These are phyloP conservation scores for Globisporangium splendens DNA, from an alignment of 352 stramenopile genomes.

Conservation along the genomic window DNA sequence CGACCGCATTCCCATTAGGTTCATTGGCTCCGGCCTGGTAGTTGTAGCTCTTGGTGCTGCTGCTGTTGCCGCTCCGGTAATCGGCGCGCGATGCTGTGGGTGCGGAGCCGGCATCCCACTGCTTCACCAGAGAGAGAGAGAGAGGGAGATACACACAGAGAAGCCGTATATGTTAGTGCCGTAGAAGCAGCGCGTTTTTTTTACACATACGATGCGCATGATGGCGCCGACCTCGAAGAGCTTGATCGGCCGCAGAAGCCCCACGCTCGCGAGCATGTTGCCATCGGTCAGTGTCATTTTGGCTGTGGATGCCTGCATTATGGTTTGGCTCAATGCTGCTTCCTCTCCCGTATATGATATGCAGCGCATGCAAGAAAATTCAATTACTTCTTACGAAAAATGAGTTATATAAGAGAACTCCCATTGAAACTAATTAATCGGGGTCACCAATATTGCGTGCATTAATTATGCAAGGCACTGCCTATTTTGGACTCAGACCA, in stretches of 20 bases:
- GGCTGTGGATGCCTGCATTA: background rate
- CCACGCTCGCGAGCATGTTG: background rate
- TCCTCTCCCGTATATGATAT: background rate
- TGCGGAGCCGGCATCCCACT: slow-evolving; percentile 6
- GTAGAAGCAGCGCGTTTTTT: background rate
- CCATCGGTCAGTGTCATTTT: background rate
- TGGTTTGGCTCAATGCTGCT: background rate
- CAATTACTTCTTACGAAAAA: too few relatives aligned
- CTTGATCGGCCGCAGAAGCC: slow-evolving; percentile 2
- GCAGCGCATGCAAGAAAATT: too few relatives aligned
- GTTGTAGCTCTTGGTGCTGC: slow-evolving; percentile 15
- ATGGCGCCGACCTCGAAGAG: slow-evolving; percentile 15
- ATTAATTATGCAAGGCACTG: background rate
- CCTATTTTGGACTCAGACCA: background rate
- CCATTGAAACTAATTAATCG: too few relatives aligned
- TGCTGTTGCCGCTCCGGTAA: slow-evolving; percentile 4
- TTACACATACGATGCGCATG: background rate
- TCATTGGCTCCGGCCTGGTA: background rate
- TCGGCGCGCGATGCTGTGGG: background rate
- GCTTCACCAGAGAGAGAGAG: background rate
- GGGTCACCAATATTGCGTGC: too few relatives aligned
- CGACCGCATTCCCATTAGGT: background rate
- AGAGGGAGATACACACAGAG: background rate
- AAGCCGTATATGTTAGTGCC: background rate
- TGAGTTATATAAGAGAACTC: background rate